Evolutionary conservation across 192 early-diverging fungal species (phyloP), one percentile per base, ranked within the genome.

Genomic region (Piromyces finnis): DNA sequence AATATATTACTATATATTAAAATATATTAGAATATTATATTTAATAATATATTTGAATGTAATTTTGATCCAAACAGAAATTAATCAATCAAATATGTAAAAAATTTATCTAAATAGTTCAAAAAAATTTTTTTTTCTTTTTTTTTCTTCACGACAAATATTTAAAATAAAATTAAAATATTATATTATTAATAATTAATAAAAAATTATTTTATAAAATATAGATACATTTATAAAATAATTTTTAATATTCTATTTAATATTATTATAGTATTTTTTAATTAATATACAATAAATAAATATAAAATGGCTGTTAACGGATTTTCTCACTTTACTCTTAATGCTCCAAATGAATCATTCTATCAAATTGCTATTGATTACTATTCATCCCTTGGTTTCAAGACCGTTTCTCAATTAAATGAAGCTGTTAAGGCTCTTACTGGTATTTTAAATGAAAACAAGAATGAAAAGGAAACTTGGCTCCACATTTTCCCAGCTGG

Each of bases 341-440:
- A 77, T n/a, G 85, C 86, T 26, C 79, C 82, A 28, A 77, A 77
- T 15, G 77, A 39, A 35, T 30, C 30, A 17, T 41, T 68, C 26
- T 80, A 29, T 29, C 78, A 86, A 28, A 81, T 83, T 30, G 84
- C 87, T 0, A 79, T 90, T 17, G 80, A 80, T 14, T 92, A 92
- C 82, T 93, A 93, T 82, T 77, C 80, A 22, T 78, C 82, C 29
- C 83, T 93, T 39, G 92, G 92, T 14, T 90, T 92, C 78, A 83
- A 82, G 77, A 84, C 84, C 2, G 85, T 92, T 68, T 84, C 85
- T 41, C 80, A 83, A 29, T 81, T 88, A 22, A 68, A 68, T 68
- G 51, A 68, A 68, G 51, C 51, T 68, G 51, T 68, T n/a, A 68
- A 68, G 26, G 51, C 51, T 9, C 22, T 68, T 26, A n/a, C 16